Evolutionary conservation across 805 yeast species (phyloP).

Genomic region (Starmerella sirachaensis): DNA sequence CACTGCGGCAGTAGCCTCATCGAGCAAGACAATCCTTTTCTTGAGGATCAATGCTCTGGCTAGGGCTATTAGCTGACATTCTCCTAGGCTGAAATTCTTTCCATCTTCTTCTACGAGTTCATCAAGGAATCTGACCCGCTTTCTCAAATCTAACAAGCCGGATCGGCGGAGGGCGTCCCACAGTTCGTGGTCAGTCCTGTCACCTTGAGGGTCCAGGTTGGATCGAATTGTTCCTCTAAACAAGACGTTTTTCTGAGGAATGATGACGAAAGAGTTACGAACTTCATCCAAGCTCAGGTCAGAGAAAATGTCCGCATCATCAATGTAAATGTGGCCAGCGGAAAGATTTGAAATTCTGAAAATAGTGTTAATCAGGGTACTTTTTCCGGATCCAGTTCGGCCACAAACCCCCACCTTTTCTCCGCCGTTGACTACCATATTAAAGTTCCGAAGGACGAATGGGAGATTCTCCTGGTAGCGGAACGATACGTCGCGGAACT

Average conservation of each 20-base stretch:
- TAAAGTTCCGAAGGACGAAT: constrained; percentile 45
- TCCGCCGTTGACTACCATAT: constrained; percentile 38
- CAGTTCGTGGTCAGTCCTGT: constrained; percentile 40
- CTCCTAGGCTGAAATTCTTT: constrained; percentile 57
- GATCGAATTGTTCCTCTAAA: constrained; percentile 66
- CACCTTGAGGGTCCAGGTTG: constrained; percentile 61
- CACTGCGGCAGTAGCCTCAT: constrained; percentile 69
- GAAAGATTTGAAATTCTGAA: constrained; percentile 52
- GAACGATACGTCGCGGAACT: constrained; percentile 46
- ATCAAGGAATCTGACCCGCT: constrained; percentile 39
- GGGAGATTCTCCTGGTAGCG: constrained; percentile 56
- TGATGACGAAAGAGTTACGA: constrained; percentile 58
- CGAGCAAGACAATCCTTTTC: constrained; percentile 49
- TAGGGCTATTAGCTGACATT: constrained; percentile 55
- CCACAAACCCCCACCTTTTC: constrained; percentile 80
- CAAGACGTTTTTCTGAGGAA: constrained; percentile 79
- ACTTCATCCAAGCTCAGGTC: constrained; percentile 51
- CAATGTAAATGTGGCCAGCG: constrained; percentile 45
- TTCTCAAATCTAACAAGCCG: constrained; percentile 36
- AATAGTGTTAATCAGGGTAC: constrained; percentile 58
- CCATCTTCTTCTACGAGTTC: constrained; percentile 55
- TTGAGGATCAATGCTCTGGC: constrained; percentile 60
- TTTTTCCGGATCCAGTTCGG: constrained; percentile 81
- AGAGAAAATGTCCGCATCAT: constrained; percentile 53
- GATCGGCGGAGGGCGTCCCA: constrained; percentile 51